Evolutionary conservation across 352 stramenopile species (phyloP), one percentile per base, ranked within the genome.

Genomic region (Blastocystis sp.): DNA sequence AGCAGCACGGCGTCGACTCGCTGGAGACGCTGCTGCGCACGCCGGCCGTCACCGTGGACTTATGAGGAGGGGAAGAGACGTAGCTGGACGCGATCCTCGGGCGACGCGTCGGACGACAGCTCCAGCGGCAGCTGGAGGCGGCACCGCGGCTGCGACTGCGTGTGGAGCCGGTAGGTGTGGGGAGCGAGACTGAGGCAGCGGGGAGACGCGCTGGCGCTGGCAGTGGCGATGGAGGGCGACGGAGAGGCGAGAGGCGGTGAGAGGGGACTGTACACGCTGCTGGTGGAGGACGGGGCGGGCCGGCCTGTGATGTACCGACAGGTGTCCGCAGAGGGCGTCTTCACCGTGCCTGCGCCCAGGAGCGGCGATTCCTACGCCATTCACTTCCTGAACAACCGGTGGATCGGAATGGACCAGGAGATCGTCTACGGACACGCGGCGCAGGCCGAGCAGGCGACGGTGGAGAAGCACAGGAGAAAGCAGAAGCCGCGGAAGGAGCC

Each of bases 71-170:
- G 21, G 4, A 38, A 59, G 49, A 57, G 7, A 56, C 4, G 48
- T 78, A 78, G 67, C 32, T 78, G 18, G 67, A 78, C n/a, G n/a
- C 67, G 1, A 78, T 78, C 18, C 56, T 78, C 29, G 67, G 67
- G 0, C 24, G 67, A 21, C 38, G 42, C 3, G 57, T 78, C 24
- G 67, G 67, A 1, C 21, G 1, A 24, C 67, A 78, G 16, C 21
- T 78, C 42, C 56, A 78, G 67, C 24, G 34, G 24, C 67, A 78
- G 49, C 0, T 78, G 21, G 32, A 61, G 42, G n/a, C 14, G 9
- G 18, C 57, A 14, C 16, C 7, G 18, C n/a, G n/a, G 11, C 24
- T 78, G 38, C n/a, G 34, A 27, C 44, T 78, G 16, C 27, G 24
- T 24, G 44, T 78, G 44, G n/a, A 11, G 42, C 21, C 24, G 0